A percentile compares a stretch with the other conserved stretches of the same genome.
phyloP scores from a whole-genome alignment of 1,139 yeast genomes.

The Scheffersomyces parashehatae region DNA sequence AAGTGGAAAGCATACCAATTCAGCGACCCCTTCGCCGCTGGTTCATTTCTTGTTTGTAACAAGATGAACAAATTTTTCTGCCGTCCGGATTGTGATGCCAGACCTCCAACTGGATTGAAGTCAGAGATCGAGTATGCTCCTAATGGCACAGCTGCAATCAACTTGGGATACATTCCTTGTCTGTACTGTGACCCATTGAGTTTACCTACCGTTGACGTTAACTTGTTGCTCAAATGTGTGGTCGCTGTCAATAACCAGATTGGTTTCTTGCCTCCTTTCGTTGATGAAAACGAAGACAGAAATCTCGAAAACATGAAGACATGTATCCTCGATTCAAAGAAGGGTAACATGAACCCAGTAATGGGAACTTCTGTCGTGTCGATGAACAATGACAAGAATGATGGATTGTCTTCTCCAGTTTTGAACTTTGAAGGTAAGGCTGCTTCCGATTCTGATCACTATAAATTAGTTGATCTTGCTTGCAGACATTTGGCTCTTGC shows the following conservation, averaged over 20 bases:
- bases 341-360: conserved; percentile 28
- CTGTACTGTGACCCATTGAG: conserved; percentile 48
- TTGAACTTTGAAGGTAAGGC: conserved; percentile 23
- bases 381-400: conserved; percentile 19
- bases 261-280: conserved; percentile 55
- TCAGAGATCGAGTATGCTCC: conserved; percentile 48
- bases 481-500: conserved; percentile 84
- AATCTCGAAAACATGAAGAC: conserved; percentile 41
- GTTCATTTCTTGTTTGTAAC: conserved; percentile 54
- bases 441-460: conserved; percentile 59
- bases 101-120: conserved; percentile 44
- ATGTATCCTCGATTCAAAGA: conserved; percentile 35
- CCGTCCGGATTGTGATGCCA: conserved; percentile 68
- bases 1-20: conserved; percentile 70
- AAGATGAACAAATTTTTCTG: conserved; percentile 46
- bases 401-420: conserved; percentile 32
- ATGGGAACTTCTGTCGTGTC: conserved; percentile 7
- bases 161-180: conserved; percentile 53
- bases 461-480: conserved; percentile 72
- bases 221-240: conserved; percentile 59
- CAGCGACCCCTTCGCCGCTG: conserved; percentile 66
- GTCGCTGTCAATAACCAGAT: conserved; percentile 55
- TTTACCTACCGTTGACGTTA: conserved; percentile 48
- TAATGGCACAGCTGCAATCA: conserved; percentile 42
- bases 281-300: conserved; percentile 48